phyloP scores from a whole-genome alignment of 2,329 filamentous ascomycete species.

The Magnaporthiopsis incrustans region DNA sequence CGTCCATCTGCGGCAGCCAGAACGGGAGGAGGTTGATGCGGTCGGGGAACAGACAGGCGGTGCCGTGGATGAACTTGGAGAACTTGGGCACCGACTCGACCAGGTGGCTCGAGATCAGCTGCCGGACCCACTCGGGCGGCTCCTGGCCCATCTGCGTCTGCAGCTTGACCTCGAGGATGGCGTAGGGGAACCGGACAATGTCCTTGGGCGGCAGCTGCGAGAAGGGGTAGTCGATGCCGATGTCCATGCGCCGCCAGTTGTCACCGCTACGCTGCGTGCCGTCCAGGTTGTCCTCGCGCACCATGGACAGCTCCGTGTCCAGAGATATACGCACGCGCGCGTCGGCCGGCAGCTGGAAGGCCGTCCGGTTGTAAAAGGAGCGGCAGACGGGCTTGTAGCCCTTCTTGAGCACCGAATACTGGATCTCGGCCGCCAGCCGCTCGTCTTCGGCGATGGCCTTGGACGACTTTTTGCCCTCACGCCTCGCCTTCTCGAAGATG shows the following conservation, averaged over 20 bases:
- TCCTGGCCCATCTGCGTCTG: conserved; percentile 95
- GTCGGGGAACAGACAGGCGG: conserved; percentile 75
- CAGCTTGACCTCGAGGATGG: conserved; percentile 92
- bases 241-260: conserved; percentile 96
- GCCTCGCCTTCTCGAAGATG: conserved; percentile 94
- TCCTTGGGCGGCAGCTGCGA: conserved; percentile 78
- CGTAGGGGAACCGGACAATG: conserved; percentile 88
- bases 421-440: conserved; percentile 81
- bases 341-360: conserved; percentile 94
- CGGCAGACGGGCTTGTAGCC: conserved; percentile 83
- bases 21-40: conserved; percentile 87
- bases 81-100: conserved; percentile 99
- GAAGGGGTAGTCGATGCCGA: conserved; percentile 94
- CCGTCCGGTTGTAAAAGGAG: conserved; percentile 96
- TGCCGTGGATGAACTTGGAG: conserved; percentile 97
- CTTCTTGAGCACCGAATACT: conserved; percentile 85
- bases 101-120: conserved; percentile 85
- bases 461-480: conserved; percentile 87
- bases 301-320: conserved; percentile 92
- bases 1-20: conserved; percentile 98
- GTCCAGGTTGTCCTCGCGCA: conserved; percentile 90
- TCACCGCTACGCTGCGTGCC: conserved; percentile 66
- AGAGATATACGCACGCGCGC: conserved; percentile 93
- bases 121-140: conserved; percentile 91
- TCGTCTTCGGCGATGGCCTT: conserved; percentile 89